These are phyloP conservation scores for Neopestalotiopsis clavispora DNA, from an alignment of 2,329 filamentous ascomycete genomes.

Conservation along the genomic window DNA sequence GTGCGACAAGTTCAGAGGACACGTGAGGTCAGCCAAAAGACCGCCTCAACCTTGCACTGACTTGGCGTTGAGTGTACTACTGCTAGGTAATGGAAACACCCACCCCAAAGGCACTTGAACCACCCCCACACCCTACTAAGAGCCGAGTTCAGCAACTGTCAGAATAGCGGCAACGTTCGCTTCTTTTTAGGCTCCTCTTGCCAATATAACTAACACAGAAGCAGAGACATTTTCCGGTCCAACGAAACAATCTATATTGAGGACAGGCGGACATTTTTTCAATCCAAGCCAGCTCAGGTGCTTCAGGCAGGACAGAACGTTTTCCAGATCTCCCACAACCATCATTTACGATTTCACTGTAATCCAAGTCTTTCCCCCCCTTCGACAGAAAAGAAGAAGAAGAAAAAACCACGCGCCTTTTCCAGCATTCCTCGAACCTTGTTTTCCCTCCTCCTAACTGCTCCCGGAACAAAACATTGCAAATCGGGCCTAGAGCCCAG, in stretches of 20 bases:
- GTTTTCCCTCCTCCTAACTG: not conserved
- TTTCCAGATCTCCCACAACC: not conserved
- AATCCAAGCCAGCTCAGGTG: not conserved
- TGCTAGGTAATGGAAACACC: not conserved
- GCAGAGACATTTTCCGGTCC: not conserved
- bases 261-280: not conserved
- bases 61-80: not conserved
- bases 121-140: not conserved
- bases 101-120: not conserved
- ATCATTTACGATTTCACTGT: not conserved
- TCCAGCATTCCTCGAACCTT: not conserved
- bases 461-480: not conserved
- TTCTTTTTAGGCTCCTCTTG: not conserved
- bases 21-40: not conserved
- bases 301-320: not conserved
- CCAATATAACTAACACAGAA: constrained; percentile 1
- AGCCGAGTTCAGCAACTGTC: not conserved
- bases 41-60: not conserved
- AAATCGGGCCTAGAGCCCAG: not conserved
- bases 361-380: not conserved
- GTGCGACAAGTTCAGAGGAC: not conserved
- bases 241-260: not conserved
- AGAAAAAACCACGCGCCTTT: not conserved
- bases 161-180: constrained; percentile 9
- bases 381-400: not conserved